Evolutionary conservation across 164 flowering plant species (phyloP).

Genomic region (Magnolia officinalis): DNA sequence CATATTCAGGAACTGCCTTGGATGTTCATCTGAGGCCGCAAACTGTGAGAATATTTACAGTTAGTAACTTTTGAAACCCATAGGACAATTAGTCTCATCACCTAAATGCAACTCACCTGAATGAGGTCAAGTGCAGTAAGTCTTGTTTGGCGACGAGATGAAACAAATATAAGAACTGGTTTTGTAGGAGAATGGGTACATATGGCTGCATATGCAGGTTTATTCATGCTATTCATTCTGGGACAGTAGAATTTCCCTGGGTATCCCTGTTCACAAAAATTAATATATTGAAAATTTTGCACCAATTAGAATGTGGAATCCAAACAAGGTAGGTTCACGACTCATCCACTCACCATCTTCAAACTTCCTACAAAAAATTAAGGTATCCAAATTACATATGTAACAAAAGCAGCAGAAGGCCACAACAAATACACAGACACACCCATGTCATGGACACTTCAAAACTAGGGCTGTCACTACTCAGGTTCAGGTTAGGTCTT

Average conservation of each 20-base stretch:
- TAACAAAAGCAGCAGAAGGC: too few species aligned
- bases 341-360: not conserved
- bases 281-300: not conserved
- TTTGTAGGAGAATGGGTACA: conserved; percentile 95
- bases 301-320: not conserved
- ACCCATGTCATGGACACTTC: too few species aligned
- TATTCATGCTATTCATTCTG: conserved; percentile 98
- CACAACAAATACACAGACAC: too few species aligned
- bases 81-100: not conserved
- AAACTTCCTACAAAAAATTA: not conserved
- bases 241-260: conserved; percentile 98
- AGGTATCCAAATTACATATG: too few species aligned
- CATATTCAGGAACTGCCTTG: conserved; percentile 77
- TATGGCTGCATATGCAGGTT: conserved; percentile 97
- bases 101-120: conserved; percentile 53
- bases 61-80: not conserved
- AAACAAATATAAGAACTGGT: conserved; percentile 96
- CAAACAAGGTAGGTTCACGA: not conserved
- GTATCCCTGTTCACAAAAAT: conserved; percentile 61
- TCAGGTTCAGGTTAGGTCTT: too few species aligned
- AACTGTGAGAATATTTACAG: conserved; percentile 44
- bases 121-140: conserved; percentile 96
- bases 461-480: too few species aligned
- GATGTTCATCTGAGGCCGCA: conserved; percentile 91
- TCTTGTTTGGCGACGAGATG: conserved; percentile 97